Conservation (phyloP, 129 eudicot genomes). For the Lactuca sativa region DNA sequence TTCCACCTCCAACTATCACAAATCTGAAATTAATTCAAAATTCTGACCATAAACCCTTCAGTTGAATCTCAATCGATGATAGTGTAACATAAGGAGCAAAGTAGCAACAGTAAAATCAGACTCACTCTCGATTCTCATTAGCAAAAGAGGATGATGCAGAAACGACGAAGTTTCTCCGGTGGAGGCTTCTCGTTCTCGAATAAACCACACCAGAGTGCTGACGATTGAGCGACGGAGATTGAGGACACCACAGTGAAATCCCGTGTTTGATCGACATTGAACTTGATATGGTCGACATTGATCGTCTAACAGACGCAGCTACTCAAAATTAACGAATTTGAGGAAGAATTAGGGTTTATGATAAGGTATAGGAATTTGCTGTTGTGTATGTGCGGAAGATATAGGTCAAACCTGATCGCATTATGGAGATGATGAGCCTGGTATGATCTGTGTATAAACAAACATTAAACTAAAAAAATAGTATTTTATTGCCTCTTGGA, state of each 20-base stretch:
- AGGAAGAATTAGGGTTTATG: conserved; percentile 28
- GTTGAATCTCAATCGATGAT: neutral
- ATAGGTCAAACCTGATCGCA: conserved; percentile 42
- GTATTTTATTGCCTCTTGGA: conserved; percentile 26
- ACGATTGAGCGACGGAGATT: conserved; percentile 43
- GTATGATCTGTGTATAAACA: conserved; percentile 16
- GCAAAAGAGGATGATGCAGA: conserved; percentile 67
- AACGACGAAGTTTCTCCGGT: conserved; percentile 49
- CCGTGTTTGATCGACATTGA: conserved; percentile 64
- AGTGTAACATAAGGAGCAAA: neutral
- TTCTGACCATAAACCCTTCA: conserved; percentile 3
- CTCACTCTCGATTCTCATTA: conserved; percentile 89
- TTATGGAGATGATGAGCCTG: conserved; percentile 25
- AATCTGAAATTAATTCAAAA: conserved; percentile 40
- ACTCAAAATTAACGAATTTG: conserved; percentile 4
- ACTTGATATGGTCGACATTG: conserved; percentile 56
- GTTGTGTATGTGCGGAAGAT: neutral
- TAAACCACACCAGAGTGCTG: conserved; percentile 17
- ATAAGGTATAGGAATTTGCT: neutral
- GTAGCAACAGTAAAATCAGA: neutral
- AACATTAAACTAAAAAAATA: neutral
- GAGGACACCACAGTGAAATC: conserved; percentile 55
- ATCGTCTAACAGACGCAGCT: conserved; percentile 48
- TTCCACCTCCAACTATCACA: conserved; percentile 97
- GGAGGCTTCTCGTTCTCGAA: conserved; percentile 50